Base-by-base conservation (phyloP, 257 asterid species). In the Solanum pinnatisectum region DNA sequence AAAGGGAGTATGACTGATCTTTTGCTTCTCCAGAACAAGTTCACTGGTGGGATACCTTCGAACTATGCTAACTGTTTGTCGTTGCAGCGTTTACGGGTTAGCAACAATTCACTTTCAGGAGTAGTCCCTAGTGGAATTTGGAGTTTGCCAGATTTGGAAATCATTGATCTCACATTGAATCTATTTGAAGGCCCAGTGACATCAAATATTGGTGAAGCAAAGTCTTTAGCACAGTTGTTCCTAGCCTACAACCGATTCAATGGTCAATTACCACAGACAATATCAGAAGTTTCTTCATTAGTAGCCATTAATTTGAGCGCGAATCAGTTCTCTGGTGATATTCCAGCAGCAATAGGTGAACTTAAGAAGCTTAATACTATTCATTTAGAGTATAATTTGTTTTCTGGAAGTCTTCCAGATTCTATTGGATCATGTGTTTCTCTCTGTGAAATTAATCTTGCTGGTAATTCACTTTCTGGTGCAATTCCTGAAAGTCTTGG, bases 21-120 rank as follows among this genome's bases (percentile, higher is more conserved):
- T 23, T 83, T 92, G 79, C 52, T 92, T 81, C 88, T 92, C 10
- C 90, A 92, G 67, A 92, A 92, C 90, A 90, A 88, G 8, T 88
- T 92, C 87, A 90, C 90, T 71, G 92, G 93, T 40, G 90, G 87
- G 56, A 86, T 92, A 25, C 94, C 94, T 82, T 88, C 78, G 32
- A 89, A 78, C 4, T 92, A 92, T 88, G 94, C 84, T 22, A 77
- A 89, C 5, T 92, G 94, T 84, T 85, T 49, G 56, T 35, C 91
- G 8, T 83, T 92, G 90, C 42, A 68, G 40, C 91, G 94, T 27
- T 72, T 92, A 16, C 73, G 94, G 15, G 88, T 91, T 30, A 86
- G 79, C 76, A 90, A 92, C 27, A 92, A 92, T 87, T 92, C 91
- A 32, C 90, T 92, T 63, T 92, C 94, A 3, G 93, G 93, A 27